These are phyloP conservation scores for Tothia fuscella DNA, from an alignment of 2,329 filamentous ascomycete genomes.

Conservation along the genomic window DNA sequence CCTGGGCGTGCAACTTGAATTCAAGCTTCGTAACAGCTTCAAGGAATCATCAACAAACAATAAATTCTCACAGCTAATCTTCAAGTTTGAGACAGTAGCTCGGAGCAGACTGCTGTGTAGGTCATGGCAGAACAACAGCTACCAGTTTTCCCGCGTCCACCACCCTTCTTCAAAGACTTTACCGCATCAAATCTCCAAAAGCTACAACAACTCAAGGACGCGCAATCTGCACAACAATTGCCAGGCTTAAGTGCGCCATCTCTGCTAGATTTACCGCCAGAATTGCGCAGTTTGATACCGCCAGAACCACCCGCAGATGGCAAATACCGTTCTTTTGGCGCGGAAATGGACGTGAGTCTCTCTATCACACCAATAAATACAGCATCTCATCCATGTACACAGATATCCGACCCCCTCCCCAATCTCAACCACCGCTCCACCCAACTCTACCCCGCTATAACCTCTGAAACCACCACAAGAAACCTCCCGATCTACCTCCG, in stretches of 20 bases:
- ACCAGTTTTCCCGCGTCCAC: constrained; percentile 40
- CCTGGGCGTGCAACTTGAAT: too few relatives aligned
- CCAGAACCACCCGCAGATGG: constrained; percentile 60
- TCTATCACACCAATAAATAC: not conserved
- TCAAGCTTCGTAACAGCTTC: too few relatives aligned
- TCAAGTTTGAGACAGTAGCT: too few relatives aligned
- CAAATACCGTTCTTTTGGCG: constrained; percentile 65
- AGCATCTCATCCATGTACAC: not conserved
- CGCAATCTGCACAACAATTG: constrained; percentile 14
- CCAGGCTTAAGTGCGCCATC: constrained; percentile 14
- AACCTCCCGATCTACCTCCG: constrained; percentile 49
- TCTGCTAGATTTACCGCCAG: constrained; percentile 44
- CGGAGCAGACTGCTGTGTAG: too few relatives aligned
- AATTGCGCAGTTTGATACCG: constrained; percentile 68
- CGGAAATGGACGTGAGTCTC: constrained; percentile 3
- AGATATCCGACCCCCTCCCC: constrained; percentile 28
- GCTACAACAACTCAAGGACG: constrained; percentile 38
- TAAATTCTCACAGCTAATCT: too few relatives aligned
- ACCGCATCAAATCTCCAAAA: constrained; percentile 60
- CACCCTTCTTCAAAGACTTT: constrained; percentile 83
- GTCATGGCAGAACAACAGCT: too few relatives aligned
- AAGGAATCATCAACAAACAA: too few relatives aligned
- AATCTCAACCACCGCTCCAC: constrained; percentile 52
- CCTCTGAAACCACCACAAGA: constrained; percentile 23
- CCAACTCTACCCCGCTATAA: constrained; percentile 16